Evolutionary conservation across 768 basidiomycete genomes (phyloP), one percentile per base, ranked within the genome.

Genomic region (Phanerochaete carnosa): DNA sequence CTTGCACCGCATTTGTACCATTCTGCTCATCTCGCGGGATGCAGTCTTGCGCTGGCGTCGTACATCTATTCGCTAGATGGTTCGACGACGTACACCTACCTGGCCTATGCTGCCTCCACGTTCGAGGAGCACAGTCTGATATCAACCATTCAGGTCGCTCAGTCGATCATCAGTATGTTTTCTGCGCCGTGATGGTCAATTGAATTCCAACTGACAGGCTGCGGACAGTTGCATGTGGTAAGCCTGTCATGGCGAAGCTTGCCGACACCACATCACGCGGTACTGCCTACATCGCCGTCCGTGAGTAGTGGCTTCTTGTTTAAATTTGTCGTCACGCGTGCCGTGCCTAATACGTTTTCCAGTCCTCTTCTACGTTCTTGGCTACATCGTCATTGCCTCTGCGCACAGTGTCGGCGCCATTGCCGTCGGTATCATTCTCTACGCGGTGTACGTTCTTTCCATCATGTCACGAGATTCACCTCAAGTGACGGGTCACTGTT

Each of bases 1-100:
- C 8, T 19, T 26, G 11, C 11, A 16, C 15, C 33, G 2, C 9
- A 26, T 25, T 16, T 26, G 43, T 16, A 19, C 1, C 45, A 13
- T 2, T 25, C 55, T 3, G 45, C 56, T 45, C 22, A 30, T 22
- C 13, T 47, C 30, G 13, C 2, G 22, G 35, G 9, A 5, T 45
- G 15, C 25, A 69, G 68, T 15, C 62, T 91, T 59, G 88, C 78
- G 15, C 80, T 89, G 0, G 86, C 88, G 0, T 83, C 88, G 1
- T 92, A 90, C 70, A 86, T 90, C 59, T 92, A 91, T 71, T 89
- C 89, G 0, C 77, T 92, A 30, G 90, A 91, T 61, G 78, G 82
- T 23, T 80, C 82, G 19, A 91, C 89, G 7, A 91, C 89, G 1
- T 86, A 76, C 64, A 80, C 79, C 56, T 91, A 89, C 70, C 64